A percentile compares a stretch with the other conserved stretches of the same genome.
These are phyloP conservation scores for Leucocoprinus leucothites DNA, from an alignment of 768 basidiomycete species.

Conservation along the genomic window DNA sequence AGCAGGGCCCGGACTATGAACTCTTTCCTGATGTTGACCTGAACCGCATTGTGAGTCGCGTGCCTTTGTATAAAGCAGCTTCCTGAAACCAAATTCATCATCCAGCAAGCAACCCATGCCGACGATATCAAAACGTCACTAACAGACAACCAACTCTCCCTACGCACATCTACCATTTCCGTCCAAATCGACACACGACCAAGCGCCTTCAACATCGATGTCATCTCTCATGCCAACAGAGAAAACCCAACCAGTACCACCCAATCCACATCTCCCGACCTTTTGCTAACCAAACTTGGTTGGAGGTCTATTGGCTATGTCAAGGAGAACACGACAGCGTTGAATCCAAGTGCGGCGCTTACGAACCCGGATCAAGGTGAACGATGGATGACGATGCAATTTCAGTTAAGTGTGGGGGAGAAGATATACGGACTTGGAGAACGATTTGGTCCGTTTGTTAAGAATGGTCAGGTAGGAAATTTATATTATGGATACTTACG, in stretches of 20 bases:
- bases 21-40: constrained; percentile 26
- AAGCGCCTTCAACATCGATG: constrained; percentile 25
- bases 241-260: constrained; percentile 21
- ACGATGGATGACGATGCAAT: constrained; percentile 32
- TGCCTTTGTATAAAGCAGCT: neutral
- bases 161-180: constrained; percentile 23
- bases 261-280: constrained; percentile 15
- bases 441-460: constrained; percentile 43
- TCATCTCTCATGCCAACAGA: constrained; percentile 19
- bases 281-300: constrained; percentile 27
- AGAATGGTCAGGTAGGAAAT: constrained; percentile 36
- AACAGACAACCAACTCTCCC: constrained; percentile 18
- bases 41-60: constrained; percentile 15
- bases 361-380: constrained; percentile 21
- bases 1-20: constrained; percentile 25
- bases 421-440: constrained; percentile 46
- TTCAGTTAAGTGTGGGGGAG: constrained; percentile 36
- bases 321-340: constrained; percentile 20
- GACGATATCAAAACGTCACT: constrained; percentile 19
- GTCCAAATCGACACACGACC: constrained; percentile 26
- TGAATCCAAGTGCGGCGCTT: constrained; percentile 19
- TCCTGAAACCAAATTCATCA: neutral
- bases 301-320: constrained; percentile 29
- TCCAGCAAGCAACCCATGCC: constrained; percentile 9
- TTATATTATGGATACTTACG: neutral